phyloP scores from a whole-genome alignment of 225 moss, liverwort and hornwort species.

The Pleurozium schreberi region DNA sequence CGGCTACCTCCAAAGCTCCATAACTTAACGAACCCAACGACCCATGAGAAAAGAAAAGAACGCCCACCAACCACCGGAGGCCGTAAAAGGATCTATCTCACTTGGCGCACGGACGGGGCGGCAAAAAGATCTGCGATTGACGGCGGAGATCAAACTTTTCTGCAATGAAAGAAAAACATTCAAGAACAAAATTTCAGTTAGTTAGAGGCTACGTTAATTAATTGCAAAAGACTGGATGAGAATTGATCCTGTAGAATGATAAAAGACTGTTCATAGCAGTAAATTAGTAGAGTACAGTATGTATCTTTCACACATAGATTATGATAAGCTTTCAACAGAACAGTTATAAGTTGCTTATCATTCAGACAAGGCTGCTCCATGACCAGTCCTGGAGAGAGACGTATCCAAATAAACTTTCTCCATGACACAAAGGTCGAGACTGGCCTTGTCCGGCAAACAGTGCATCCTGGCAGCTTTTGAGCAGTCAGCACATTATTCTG shows the following conservation, averaged over 20 bases:
- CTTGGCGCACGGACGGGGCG: background rate
- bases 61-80: too few relatives aligned
- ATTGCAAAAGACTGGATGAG: background rate
- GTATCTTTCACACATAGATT: background rate
- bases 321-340: conserved; percentile 4
- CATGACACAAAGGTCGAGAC: background rate
- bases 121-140: background rate
- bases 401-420: background rate
- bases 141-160: background rate
- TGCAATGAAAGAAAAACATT: too few relatives aligned
- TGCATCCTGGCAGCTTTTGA: background rate
- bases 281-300: background rate
- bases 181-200: background rate
- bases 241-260: background rate
- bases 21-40: too few relatives aligned
- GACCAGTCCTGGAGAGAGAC: background rate
- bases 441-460: background rate
- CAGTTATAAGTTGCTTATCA: background rate
- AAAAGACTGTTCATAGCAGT: background rate
- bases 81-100: background rate
- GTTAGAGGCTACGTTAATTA: background rate
- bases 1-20: too few relatives aligned
- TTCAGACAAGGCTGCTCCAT: background rate
- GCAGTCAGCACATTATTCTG: background rate
- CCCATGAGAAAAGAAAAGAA: too few relatives aligned